Base-by-base conservation (phyloP, 768 basidiomycete species). In the Serendipita vermifera region DNA sequence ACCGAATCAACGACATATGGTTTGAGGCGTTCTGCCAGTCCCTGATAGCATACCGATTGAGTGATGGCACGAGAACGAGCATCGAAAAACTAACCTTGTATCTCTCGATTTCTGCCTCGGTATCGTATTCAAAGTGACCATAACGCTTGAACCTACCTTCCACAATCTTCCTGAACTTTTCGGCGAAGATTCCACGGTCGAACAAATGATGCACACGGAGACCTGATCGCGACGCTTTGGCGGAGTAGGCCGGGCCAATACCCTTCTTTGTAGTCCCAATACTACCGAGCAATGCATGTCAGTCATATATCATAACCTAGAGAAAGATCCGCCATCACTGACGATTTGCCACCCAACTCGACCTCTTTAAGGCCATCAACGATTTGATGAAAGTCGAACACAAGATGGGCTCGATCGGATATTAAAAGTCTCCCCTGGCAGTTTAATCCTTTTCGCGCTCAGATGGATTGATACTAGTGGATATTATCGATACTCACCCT, bases 321-420 rank as follows among this genome's bases (percentile, higher is more conserved):
- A 48, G 54, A 54, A 57, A 32, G 38, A 22, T 24, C 31, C 36
- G 46, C 57, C 60, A 62, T 32, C 13, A 55, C 63, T 38, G 62
- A 83, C 83, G 84, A 87, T 1, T 82, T 83, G 6, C 89, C 87
- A 22, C 96, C 96, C 22, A 98, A 79, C 68, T 98, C 96, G 35
- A 91, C 89, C 69, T 99, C 96, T 68, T 98, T 99, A 64, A 99
- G 73, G 3, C 96, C 96, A 66, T 99, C 96, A 27, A 98, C 96
- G 65, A 98, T 97, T 73, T 99, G 96, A 71, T 99, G 96, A 69
- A 99, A 98, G 67, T 98, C 96, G 65, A 99, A 92, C 32, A 99
- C 96, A 59, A 99, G 82, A 60, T 94, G 90, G 3, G 96, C 90
- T 60, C 96, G 84, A 71, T 98, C 92, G 24, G 94, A 98, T 62